These are phyloP conservation scores for Gaultheria prostrata DNA, from an alignment of 148 eudicot genomes.

Conservation along the genomic window DNA sequence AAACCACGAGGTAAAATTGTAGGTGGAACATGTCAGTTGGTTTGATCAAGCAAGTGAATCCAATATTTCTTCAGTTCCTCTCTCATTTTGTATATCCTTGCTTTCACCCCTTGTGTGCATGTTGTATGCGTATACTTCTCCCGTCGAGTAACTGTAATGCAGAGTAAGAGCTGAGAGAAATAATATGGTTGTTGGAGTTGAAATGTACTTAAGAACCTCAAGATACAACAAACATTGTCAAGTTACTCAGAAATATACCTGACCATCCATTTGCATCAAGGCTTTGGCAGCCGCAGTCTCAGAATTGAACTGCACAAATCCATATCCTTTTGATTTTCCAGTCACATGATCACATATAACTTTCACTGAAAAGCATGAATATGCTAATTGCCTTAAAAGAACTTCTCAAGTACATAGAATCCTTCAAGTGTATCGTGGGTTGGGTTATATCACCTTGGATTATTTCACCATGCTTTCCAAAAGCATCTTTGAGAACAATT, in stretches of 20 bases:
- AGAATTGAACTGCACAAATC: constrained; percentile 60
- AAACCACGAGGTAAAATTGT: neutral
- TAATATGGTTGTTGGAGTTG: neutral
- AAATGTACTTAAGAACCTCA: neutral
- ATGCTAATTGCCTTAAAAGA: neutral
- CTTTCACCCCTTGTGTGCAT: constrained; percentile 41
- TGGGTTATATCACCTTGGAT: constrained; percentile 46
- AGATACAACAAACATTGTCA: neutral
- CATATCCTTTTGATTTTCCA: constrained; percentile 70
- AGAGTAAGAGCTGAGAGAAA: neutral
- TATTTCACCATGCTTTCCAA: constrained; percentile 56
- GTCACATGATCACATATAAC: constrained; percentile 67
- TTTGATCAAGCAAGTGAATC: neutral
- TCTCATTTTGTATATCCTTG: neutral
- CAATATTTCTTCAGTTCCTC: neutral
- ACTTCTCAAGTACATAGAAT: neutral
- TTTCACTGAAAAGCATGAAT: constrained; percentile 33
- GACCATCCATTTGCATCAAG: constrained; percentile 53
- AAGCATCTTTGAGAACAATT: constrained; percentile 51
- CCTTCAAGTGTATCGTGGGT: neutral
- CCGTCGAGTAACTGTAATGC: constrained; percentile 48
- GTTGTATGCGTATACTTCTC: constrained; percentile 52
- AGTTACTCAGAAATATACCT: constrained; percentile 34
- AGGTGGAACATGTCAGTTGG: neutral
- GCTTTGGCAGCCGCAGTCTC: constrained; percentile 57